Conservation (phyloP, 164 flowering plant species). For the Buxus sempervirens region DNA sequence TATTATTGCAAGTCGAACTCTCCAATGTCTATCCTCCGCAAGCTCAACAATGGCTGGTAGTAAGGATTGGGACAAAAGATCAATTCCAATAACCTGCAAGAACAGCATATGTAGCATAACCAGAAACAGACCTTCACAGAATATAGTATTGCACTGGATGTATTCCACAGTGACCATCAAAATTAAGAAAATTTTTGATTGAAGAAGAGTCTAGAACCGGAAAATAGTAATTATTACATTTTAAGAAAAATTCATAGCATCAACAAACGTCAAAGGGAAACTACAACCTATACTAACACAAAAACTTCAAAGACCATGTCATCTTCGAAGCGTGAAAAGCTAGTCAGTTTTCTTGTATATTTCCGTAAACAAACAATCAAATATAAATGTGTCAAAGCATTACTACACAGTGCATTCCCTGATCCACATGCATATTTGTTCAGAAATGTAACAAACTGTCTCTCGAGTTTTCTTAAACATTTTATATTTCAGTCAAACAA, state of each 20-base stretch:
- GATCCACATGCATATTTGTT: no score
- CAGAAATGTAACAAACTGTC: no score
- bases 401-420: no score
- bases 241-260: neutral
- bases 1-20: conserved; percentile 91
- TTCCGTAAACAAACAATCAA: no score
- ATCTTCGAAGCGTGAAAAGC: no score
- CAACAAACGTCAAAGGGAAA: neutral
- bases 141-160: neutral
- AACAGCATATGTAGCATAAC: neutral
- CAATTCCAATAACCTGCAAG: conserved; percentile 95
- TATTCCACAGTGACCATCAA: neutral
- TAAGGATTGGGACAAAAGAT: conserved; percentile 81
- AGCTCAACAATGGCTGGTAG: conserved; percentile 96
- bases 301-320: no score
- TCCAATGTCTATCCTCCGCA: conserved; percentile 98
- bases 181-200: neutral
- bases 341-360: no score
- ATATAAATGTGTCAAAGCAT: no score
- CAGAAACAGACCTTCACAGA: neutral
- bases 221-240: no score
- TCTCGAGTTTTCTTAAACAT: no score
- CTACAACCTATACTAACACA: neutral
- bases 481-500: no score
- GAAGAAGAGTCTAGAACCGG: neutral